Conservation (phyloP, 179 eudicot genomes). For the Patellifolia procumbens region DNA sequence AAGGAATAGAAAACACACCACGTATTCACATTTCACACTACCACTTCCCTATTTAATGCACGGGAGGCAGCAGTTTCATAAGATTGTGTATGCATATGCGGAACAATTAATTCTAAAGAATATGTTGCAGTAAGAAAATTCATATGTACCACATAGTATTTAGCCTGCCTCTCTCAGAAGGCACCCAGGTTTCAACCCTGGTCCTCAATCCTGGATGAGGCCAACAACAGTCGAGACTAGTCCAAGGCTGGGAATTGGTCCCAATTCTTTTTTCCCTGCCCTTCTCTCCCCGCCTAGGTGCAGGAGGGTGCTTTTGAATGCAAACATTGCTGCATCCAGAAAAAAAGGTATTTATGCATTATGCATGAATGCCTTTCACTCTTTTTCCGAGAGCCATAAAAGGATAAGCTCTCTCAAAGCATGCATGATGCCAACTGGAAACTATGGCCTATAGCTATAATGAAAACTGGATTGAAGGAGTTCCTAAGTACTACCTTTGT, state of each 20-base stretch:
- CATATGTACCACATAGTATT: not conserved
- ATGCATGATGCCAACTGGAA: conserved; percentile 1
- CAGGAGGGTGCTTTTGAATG: not conserved
- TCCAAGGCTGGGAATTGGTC: not conserved
- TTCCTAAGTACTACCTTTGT: not conserved
- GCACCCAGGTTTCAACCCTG: not conserved
- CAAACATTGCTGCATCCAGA: not conserved
- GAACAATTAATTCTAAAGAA: not conserved
- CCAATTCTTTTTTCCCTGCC: too few relatives aligned
- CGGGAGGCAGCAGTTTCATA: not conserved
- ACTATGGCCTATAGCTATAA: not conserved
- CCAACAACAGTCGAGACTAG: not conserved
- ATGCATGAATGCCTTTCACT: not conserved
- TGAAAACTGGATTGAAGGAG: not conserved
- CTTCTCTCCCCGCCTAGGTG: not conserved
- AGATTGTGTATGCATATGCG: too few relatives aligned
- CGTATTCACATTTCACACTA: not conserved
- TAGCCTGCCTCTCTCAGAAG: not conserved
- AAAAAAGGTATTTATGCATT: not conserved
- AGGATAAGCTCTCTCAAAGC: not conserved
- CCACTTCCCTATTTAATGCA: not conserved
- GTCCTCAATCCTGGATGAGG: not conserved
- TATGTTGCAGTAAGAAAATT: not conserved
- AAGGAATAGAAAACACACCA: not conserved
- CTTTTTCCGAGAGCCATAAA: not conserved